A percentile compares a stretch with the other conserved stretches of the same genome.
Conservation (phyloP, 1,284 basidiomycete species). For the Tylopilus orsonianus region DNA sequence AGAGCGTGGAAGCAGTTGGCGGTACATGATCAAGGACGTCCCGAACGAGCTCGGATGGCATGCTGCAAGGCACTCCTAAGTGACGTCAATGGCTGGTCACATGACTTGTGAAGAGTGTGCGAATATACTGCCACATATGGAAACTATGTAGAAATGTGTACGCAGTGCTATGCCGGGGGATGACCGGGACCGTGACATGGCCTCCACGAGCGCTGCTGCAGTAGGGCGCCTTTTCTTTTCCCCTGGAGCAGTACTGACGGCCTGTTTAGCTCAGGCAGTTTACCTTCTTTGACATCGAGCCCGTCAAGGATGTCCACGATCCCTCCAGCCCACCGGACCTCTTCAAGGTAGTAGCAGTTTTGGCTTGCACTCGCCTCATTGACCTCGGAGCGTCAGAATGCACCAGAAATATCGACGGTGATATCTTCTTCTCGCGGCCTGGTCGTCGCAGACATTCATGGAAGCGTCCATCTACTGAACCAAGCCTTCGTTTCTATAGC, state of each 20-base stretch:
- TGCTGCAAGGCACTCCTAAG: not conserved
- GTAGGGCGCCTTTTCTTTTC: conserved; percentile 9
- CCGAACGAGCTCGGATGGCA: not conserved
- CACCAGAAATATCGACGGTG: conserved; percentile 71
- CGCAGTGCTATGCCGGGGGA: too few relatives aligned
- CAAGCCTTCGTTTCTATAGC: conserved; percentile 70
- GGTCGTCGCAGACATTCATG: conserved; percentile 80
- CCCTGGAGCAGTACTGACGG: conserved; percentile 8
- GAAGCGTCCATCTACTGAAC: conserved; percentile 74
- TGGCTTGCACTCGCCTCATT: not conserved
- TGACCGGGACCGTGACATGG: conserved; percentile 6
- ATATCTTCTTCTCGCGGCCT: conserved; percentile 61
- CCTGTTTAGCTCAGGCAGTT: conserved; percentile 75
- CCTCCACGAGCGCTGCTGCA: conserved; percentile 13
- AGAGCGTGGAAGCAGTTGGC: conserved; percentile 11
- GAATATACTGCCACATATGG: too few relatives aligned
- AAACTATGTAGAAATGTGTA: too few relatives aligned
- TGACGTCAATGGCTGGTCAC: not conserved
- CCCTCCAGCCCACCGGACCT: conserved; percentile 70
- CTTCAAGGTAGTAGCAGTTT: conserved; percentile 57
- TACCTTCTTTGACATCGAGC: conserved; percentile 73
- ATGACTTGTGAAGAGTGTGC: too few relatives aligned
- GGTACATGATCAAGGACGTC: conserved; percentile 18
- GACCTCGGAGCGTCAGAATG: conserved; percentile 41
- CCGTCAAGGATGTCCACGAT: conserved; percentile 81